Conservation (phyloP, 257 asterid species). For the Cordia subcordata region DNA sequence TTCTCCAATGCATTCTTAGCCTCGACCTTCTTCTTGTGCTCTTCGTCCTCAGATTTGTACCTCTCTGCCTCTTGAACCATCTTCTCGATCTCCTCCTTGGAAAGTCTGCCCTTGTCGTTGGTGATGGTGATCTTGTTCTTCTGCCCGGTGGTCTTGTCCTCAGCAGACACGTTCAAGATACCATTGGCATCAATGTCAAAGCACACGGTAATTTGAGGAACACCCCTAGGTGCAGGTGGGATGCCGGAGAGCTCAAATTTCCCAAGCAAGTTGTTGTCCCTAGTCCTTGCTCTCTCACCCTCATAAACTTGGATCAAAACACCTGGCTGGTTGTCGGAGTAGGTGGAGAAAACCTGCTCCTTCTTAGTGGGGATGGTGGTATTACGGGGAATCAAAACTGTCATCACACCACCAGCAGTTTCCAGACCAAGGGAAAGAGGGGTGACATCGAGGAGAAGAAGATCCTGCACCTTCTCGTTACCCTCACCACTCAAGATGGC, state of each 20-base stretch:
- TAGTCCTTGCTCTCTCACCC: constrained; percentile 55
- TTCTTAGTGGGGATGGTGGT: constrained; percentile 71
- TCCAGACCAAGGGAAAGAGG: constrained; percentile 64
- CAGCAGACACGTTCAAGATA: constrained; percentile 58
- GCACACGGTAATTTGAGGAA: constrained; percentile 63
- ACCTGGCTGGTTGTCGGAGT: constrained; percentile 67
- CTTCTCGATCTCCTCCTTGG: constrained; percentile 64
- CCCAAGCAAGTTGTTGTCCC: constrained; percentile 61
- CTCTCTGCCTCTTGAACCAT: constrained; percentile 70
- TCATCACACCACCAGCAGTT: constrained; percentile 69
- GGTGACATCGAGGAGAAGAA: constrained; percentile 33
- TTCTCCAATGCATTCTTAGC: constrained; percentile 60
- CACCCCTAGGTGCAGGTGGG: constrained; percentile 67
- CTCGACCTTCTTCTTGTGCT: constrained; percentile 67
- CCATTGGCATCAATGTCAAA: constrained; percentile 71
- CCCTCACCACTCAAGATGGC: constrained; percentile 2
- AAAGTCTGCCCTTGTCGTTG: constrained; percentile 62
- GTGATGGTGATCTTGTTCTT: constrained; percentile 71
- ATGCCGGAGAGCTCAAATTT: constrained; percentile 63
- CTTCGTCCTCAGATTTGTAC: constrained; percentile 66
- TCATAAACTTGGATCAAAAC: constrained; percentile 65
- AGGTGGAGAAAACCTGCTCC: constrained; percentile 63
- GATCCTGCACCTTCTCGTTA: constrained; percentile 3
- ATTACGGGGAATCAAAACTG: constrained; percentile 56
- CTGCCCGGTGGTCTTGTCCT: constrained; percentile 69